phyloP scores from a whole-genome alignment of 768 basidiomycete genomes.

The Aureoboletus auriporus region DNA sequence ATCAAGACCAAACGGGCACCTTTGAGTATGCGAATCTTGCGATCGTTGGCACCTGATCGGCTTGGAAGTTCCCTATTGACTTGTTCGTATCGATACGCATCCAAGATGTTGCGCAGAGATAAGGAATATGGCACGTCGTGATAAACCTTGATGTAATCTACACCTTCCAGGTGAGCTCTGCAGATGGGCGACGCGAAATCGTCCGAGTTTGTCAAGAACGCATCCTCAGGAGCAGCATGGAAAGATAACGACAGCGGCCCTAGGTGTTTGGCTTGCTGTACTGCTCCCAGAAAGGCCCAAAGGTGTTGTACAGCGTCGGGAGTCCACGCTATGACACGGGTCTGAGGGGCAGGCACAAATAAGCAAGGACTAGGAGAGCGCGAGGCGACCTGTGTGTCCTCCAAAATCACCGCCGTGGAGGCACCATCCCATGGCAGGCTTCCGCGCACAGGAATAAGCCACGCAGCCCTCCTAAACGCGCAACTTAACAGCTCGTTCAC shows the following conservation, averaged over 20 bases:
- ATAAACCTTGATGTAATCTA: conserved; percentile 58
- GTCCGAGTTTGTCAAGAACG: conserved; percentile 3
- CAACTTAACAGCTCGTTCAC: conserved; percentile 22
- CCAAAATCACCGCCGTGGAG: conserved; percentile 41
- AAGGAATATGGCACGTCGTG: conserved; percentile 49
- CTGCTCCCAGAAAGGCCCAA: conserved; percentile 46
- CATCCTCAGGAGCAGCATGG: conserved; percentile 29
- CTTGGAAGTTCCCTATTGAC: conserved; percentile 7
- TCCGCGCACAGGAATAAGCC: conserved; percentile 59
- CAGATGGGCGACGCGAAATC: conserved; percentile 13
- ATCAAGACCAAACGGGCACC: conserved; percentile 46
- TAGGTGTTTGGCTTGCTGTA: conserved; percentile 35
- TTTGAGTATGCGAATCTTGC: conserved; percentile 44
- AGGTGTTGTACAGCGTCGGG: conserved; percentile 36
- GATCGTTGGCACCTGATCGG: conserved; percentile 26
- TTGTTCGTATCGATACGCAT: conserved; percentile 43
- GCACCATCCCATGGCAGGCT: conserved; percentile 44
- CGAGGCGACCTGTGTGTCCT: conserved; percentile 17
- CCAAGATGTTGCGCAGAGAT: conserved; percentile 45
- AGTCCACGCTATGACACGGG: conserved; percentile 45
- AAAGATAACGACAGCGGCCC: conserved; percentile 52
- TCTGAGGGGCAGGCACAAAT: conserved; percentile 13
- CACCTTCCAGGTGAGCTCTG: conserved; percentile 23
- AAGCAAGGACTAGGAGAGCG: conserved; percentile 18
- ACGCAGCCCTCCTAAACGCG: conserved; percentile 42